Evolutionary conservation across 2,329 filamentous ascomycete genomes (phyloP), one percentile per base, ranked within the genome.

Genomic region (Calonectria leucothoes): DNA sequence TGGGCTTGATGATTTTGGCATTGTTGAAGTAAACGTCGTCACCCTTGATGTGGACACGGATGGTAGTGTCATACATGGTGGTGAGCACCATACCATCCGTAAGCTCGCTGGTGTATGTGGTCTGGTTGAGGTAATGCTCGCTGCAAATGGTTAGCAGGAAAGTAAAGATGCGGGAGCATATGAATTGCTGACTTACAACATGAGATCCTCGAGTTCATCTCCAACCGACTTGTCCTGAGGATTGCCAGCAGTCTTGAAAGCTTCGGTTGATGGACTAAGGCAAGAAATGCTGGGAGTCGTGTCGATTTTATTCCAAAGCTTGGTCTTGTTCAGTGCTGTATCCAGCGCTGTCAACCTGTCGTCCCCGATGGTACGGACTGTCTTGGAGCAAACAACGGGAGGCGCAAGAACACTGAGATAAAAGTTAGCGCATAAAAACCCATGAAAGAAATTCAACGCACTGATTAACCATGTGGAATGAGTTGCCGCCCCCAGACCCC

Each of bases 1-100:
- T 79, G 1, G 75, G 35, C 31, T 79, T 70, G 5, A 79, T 77
- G 0, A 79, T 68, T 49, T 77, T 79, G 67, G 77, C 77, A 2
- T 79, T 79, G 67, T 78, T 78, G 52, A 79, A 79, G 35, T 68
- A 79, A 11, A 79, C 78, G 8, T 77, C 75, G 8, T 71, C 25
- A 0, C 55, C 67, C 33, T 72, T 76, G 5, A 79, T 72, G 1
- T 42, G 48, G 0, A 79, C 75, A 6, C 63, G 61, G 1, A 79
- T 71, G 1, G 49, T 73, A 3, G 74, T 75, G 15, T 77, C 55
- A 42, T 79, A 77, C 2, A 76, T 42, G 14, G 76, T 79, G 8
- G 55, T 71, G 0, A 79, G 15, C 6, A 77, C 67, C 55, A 71
- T 69, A 0, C 77, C 77, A 31, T 79, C 76, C 0, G 68, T 42